Evolutionary conservation across 78 protist genomes (phyloP).

Genomic region (Dictyostelium intermedium): DNA sequence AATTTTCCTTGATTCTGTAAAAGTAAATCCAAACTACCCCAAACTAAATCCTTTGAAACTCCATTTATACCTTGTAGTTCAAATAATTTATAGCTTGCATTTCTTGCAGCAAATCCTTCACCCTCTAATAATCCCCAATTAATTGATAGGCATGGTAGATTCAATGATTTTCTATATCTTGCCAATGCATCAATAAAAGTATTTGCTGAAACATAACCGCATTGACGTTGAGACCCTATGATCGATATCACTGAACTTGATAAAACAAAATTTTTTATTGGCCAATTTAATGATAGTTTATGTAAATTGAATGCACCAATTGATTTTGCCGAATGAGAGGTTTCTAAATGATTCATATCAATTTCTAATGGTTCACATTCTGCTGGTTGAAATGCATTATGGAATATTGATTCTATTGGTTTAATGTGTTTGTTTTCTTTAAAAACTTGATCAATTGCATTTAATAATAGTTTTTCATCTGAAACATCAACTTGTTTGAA

Average conservation of each 20-base stretch:
- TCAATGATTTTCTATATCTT: conserved; percentile 32
- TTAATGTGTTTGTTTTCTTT: neutral
- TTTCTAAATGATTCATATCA: neutral
- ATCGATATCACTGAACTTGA: conserved; percentile 28
- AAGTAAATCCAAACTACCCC: neutral
- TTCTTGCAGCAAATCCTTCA: neutral
- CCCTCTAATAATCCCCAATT: conserved; percentile 66
- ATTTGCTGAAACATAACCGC: conserved; percentile 84
- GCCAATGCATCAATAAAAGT: conserved; percentile 75
- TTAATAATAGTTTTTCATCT: neutral
- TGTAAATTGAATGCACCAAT: conserved; percentile 78
- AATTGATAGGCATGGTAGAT: conserved; percentile 20
- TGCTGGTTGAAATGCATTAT: conserved; percentile 43
- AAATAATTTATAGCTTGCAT: neutral
- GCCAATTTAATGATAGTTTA: neutral
- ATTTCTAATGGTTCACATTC: conserved; percentile 2
- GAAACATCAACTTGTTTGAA: neutral
- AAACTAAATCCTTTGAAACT: neutral
- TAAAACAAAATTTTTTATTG: conserved; percentile 49
- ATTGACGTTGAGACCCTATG: conserved; percentile 32
- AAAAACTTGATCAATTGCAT: neutral
- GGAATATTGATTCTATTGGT: conserved; percentile 21
- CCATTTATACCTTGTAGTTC: neutral
- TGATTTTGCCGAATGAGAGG: conserved; percentile 35
- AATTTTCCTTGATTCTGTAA: neutral